Conservation (phyloP, 345 rosid genomes). For the Sonneratia caseolaris region DNA sequence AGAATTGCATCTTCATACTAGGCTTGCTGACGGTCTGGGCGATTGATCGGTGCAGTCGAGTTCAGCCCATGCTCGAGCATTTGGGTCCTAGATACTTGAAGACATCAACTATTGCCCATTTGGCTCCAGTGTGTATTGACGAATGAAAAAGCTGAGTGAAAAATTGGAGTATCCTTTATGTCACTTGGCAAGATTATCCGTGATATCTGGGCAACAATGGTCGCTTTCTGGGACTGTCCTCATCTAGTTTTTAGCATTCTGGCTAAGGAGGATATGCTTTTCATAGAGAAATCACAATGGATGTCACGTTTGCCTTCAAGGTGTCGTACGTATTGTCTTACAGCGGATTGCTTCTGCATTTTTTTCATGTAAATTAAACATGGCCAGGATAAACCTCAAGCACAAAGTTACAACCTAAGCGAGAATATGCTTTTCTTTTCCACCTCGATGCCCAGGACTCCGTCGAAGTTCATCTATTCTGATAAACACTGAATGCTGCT, state of each 20-base stretch:
- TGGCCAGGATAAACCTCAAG: not conserved
- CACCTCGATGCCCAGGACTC: not conserved
- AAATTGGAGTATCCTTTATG: constrained; percentile 4
- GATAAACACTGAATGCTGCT: not conserved
- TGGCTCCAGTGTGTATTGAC: not conserved
- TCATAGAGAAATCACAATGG: constrained; percentile 23
- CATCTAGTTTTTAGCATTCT: constrained; percentile 15
- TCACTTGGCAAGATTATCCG: constrained; percentile 17
- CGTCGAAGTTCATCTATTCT: too few relatives aligned
- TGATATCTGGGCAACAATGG: constrained; percentile 12
- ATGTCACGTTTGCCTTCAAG: constrained; percentile 5
- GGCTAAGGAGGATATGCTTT: constrained; percentile 25
- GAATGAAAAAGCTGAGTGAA: not conserved
- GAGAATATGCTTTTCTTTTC: not conserved
- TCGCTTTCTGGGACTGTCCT: constrained; percentile 11
- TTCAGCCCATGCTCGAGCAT: not conserved
- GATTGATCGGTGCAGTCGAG: not conserved
- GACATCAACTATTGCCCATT: not conserved
- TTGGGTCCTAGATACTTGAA: not conserved
- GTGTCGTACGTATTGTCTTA: not conserved
- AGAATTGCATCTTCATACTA: not conserved
- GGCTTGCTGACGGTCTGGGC: not conserved
- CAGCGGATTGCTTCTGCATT: not conserved
- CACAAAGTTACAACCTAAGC: not conserved
- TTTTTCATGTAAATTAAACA: not conserved